A percentile compares a stretch with the other conserved stretches of the same genome.
These are phyloP conservation scores for Ceratocystis destructans DNA, from an alignment of 2,329 filamentous ascomycete genomes.

Conservation along the genomic window DNA sequence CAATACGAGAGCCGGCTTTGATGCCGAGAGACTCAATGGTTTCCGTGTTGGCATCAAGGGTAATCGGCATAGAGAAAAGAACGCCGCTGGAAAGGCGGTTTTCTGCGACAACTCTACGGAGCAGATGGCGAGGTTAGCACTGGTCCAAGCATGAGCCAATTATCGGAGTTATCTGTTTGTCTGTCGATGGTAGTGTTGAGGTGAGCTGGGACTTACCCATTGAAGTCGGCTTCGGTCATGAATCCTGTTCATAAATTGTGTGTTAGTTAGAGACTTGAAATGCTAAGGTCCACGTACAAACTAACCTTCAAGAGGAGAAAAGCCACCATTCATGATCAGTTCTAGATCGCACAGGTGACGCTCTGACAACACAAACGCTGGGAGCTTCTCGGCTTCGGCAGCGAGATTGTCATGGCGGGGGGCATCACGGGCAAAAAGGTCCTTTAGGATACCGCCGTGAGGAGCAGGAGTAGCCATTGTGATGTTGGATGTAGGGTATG, in stretches of 20 bases:
- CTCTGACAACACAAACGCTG: constrained; percentile 74
- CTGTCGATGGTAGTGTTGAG: neutral
- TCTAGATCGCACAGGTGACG: constrained; percentile 96
- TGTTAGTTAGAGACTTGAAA: neutral
- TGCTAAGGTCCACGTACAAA: constrained; percentile 21
- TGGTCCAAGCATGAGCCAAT: too few species aligned
- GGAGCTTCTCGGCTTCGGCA: constrained; percentile 73
- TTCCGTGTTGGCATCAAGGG: constrained; percentile 66
- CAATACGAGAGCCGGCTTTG: constrained; percentile 68
- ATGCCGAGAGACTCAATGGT: constrained; percentile 62
- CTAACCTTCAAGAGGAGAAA: constrained; percentile 90
- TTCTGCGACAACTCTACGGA: constrained; percentile 65
- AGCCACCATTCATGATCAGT: constrained; percentile 91
- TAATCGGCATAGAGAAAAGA: constrained; percentile 95
- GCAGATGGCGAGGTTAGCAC: neutral
- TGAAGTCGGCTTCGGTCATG: constrained; percentile 94
- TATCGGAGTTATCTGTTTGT: neutral
- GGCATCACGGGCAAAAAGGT: constrained; percentile 85
- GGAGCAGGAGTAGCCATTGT: constrained; percentile 53
- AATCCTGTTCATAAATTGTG: constrained; percentile 48
- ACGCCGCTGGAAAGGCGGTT: constrained; percentile 76
- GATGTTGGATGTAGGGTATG: neutral
- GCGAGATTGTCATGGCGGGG: constrained; percentile 66
- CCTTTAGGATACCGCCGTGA: constrained; percentile 92
- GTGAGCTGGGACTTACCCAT: constrained; percentile 46